phyloP scores from a whole-genome alignment of 2,329 filamentous ascomycete species.

The Alternaria burnsii region DNA sequence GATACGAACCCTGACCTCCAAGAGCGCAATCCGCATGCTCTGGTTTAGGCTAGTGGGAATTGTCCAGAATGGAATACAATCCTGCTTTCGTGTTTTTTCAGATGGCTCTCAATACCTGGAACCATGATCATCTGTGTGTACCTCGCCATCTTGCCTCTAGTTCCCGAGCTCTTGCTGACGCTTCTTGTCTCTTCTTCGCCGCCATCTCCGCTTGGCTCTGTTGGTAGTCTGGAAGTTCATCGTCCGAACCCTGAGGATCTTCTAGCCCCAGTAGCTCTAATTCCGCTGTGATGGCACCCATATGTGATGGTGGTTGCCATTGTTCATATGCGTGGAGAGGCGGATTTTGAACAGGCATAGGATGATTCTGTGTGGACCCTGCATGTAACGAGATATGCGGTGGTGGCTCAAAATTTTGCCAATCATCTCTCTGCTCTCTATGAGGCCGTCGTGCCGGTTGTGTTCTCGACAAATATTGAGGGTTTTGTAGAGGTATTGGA shows the following conservation, averaged over 20 bases:
- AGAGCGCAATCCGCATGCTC: neutral
- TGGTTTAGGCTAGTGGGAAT: neutral
- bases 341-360: conserved; percentile 12
- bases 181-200: conserved; percentile 50
- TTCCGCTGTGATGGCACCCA: conserved; percentile 41
- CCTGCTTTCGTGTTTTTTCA: neutral
- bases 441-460: conserved; percentile 18
- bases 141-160: conserved; percentile 55
- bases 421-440: conserved; percentile 24
- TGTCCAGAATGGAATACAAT: neutral
- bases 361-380: conserved; percentile 18
- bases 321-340: conserved; percentile 22
- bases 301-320: conserved; percentile 26
- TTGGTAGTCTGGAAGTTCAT: conserved; percentile 58
- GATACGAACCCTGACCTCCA: neutral
- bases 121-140: conserved; percentile 13
- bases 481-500: conserved; percentile 33
- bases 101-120: neutral
- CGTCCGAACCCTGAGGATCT: conserved; percentile 41
- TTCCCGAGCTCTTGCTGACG: conserved; percentile 55
- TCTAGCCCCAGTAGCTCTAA: conserved; percentile 42
- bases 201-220: conserved; percentile 58
- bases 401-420: conserved; percentile 40
- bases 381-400: conserved; percentile 16
- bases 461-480: conserved; percentile 17